Conservation (phyloP, 1,284 basidiomycete genomes). For the Serendipita sp. region DNA sequence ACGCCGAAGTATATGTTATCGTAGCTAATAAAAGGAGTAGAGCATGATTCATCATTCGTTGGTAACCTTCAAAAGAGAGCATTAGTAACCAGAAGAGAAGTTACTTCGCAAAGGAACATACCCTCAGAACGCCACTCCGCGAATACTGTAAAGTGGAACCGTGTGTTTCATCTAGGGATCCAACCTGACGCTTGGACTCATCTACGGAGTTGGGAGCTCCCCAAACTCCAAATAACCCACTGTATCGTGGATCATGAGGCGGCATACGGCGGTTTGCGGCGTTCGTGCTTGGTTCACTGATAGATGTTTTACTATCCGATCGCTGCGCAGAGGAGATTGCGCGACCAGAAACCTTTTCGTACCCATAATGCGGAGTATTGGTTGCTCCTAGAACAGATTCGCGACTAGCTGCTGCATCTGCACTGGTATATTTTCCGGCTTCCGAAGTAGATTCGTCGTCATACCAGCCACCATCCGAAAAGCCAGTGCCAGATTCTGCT, state of each 20-base stretch:
- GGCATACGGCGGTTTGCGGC: not conserved
- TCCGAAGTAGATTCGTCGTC: not conserved
- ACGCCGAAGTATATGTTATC: no score
- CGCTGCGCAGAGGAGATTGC: not conserved
- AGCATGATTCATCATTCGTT: not conserved
- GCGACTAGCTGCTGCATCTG: not conserved
- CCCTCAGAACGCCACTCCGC: not conserved
- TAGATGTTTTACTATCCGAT: not conserved
- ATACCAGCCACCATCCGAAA: not conserved
- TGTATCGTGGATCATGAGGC: not conserved
- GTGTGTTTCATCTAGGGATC: not conserved
- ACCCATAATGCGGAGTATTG: not conserved
- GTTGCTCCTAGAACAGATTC: not conserved
- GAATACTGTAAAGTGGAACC: not conserved
- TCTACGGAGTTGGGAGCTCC: not conserved
- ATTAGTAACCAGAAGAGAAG: not conserved
- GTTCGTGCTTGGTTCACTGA: not conserved
- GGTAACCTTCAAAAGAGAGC: not conserved
- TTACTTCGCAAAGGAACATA: not conserved
- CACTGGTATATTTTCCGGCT: not conserved
- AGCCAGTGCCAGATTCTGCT: not conserved
- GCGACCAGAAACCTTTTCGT: not conserved
- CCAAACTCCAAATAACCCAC: not conserved
- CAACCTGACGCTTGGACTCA: not conserved
- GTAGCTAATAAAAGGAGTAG: no score